Base-by-base conservation (phyloP, 768 basidiomycete species). In the Podaxis pistillaris region DNA sequence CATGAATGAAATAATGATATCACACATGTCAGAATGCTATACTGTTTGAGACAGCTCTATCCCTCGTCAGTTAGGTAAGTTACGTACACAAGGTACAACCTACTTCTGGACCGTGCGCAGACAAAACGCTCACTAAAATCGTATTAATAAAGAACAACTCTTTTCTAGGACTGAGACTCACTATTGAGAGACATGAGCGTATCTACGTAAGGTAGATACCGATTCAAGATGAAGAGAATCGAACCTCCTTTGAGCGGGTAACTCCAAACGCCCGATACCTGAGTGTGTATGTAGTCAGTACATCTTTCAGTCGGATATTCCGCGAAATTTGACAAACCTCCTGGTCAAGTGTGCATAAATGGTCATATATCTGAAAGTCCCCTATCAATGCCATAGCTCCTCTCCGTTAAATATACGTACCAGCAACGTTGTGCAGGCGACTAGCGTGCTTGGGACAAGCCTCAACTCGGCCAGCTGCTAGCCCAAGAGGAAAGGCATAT, bases 201-300 rank as follows among this genome's bases (percentile, higher is more conserved):
- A 62, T 78, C 77, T 17, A 78, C 63, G 58, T 77, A 76, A 3
- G 78, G 78, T 9, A 76, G 66, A 62, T 79, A 79, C 33, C 78
- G 73, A 66, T 79, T 79, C 40, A 78, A 66, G 38, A 76, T 69
- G 68, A 78, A 79, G 7, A 79, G 66, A 28, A 73, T 41, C 2
- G 72, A 71, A 19, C 74, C 73, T 33, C 74, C 46, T 6, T 70
- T 65, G 64, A 72, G 67, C 3, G 74, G 69, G 56, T 68, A 56
- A 13, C 64, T 69, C 78, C 77, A 78, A 15, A 76, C 73, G 56
- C 73, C 71, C 47, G 72, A 69, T 11, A 77, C 67, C 76, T 77
- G 58, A 4, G 12, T 12, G n/a, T n/a, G 6, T 37, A 36, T 36
- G 53, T 17, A 7, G 38, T 50, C 12, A 28, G 28, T 5, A 54